Evolutionary conservation across 768 basidiomycete species (phyloP).

Genomic region (Leccinum subgranulosum): DNA sequence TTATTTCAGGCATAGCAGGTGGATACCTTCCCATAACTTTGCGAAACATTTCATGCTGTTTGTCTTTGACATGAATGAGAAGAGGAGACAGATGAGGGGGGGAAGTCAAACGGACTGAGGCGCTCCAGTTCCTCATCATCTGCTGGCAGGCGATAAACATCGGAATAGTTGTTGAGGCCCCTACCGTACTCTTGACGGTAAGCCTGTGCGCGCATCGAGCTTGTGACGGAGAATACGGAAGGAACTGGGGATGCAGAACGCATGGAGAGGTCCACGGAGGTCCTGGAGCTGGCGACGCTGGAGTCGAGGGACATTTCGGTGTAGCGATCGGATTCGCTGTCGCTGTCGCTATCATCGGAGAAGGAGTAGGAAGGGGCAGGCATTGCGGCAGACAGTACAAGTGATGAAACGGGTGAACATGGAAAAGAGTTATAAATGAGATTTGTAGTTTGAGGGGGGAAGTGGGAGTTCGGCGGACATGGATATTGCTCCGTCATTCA

Average conservation of each 20-base stretch:
- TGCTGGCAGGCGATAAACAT: slow-evolving; percentile 74
- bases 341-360: slow-evolving; percentile 45
- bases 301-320: slow-evolving; percentile 42
- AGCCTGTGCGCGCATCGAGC: slow-evolving; percentile 54
- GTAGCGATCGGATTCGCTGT: slow-evolving; percentile 45
- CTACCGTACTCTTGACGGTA: slow-evolving; percentile 68
- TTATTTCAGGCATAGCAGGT: slow-evolving; percentile 50
- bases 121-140: slow-evolving; percentile 75
- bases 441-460: slow-evolving; percentile 8
- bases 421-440: slow-evolving; percentile 14
- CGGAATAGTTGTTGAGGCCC: slow-evolving; percentile 72
- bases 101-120: slow-evolving; percentile 45
- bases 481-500: slow-evolving; percentile 28
- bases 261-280: slow-evolving; percentile 58
- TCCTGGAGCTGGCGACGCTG: slow-evolving; percentile 46
- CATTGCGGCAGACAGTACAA: slow-evolving; percentile 17
- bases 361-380: slow-evolving; percentile 6
- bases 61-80: slow-evolving; percentile 41
- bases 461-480: slow-evolving; percentile 31
- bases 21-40: slow-evolving; percentile 68
- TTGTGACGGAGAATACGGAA: slow-evolving; percentile 68
- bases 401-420: not conserved
- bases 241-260: slow-evolving; percentile 64
- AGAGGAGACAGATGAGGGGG: slow-evolving; percentile 1
- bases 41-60: slow-evolving; percentile 64